These are phyloP conservation scores for Pyrenochaeta sp. DNA, from an alignment of 2,329 filamentous ascomycete genomes.

Conservation along the genomic window DNA sequence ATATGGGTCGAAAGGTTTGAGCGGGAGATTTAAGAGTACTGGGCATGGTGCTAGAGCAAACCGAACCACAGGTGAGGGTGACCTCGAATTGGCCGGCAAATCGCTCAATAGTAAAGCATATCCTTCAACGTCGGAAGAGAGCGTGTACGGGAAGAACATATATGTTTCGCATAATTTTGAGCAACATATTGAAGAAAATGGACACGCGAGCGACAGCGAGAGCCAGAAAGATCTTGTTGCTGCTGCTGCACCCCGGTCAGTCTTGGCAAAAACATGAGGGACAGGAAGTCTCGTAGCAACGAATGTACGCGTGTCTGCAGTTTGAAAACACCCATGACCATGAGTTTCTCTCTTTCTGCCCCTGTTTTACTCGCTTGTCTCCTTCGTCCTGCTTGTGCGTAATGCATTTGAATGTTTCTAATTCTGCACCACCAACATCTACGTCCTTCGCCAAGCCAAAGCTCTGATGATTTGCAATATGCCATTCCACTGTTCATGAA, in stretches of 20 bases:
- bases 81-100: conserved; percentile 18
- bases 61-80: conserved; percentile 9
- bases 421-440: no score
- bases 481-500: no score
- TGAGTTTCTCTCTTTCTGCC: no score
- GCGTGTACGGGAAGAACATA: conserved; percentile 15
- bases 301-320: no score
- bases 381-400: no score
- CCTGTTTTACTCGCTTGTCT: no score
- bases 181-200: conserved; percentile 14
- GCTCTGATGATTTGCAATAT: no score
- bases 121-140: conserved; percentile 12
- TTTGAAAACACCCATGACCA: no score
- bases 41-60: conserved; percentile 7
- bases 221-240: conserved; percentile 21
- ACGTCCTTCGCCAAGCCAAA: no score
- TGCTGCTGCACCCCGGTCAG: background rate
- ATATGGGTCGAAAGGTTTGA: conserved; percentile 8
- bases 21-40: conserved; percentile 5
- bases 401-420: no score
- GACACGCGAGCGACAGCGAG: conserved; percentile 10
- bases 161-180: conserved; percentile 21
- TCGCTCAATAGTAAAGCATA: conserved; percentile 11
- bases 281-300: no score
- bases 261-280: background rate